These are phyloP conservation scores for Naganishia antarctica DNA, from an alignment of 768 basidiomycete genomes.

Conservation along the genomic window DNA sequence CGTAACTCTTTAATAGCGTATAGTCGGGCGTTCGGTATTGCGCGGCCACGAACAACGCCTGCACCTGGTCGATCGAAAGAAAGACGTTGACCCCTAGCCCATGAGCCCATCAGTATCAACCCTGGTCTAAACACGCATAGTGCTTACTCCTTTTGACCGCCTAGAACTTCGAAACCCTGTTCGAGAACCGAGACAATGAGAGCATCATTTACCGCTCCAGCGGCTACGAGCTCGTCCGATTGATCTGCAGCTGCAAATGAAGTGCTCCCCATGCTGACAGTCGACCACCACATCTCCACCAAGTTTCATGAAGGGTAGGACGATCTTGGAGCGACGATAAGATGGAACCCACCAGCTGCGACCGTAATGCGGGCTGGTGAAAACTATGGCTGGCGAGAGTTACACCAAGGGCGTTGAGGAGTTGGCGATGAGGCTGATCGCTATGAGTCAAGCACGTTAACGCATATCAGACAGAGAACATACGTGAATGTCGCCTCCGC, in stretches of 20 bases:
- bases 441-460: slow-evolving; percentile 45
- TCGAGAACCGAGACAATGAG: slow-evolving; percentile 59
- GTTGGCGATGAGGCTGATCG: slow-evolving; percentile 63
- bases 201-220: slow-evolving; percentile 58
- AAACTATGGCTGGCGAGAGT: slow-evolving; percentile 72
- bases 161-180: slow-evolving; percentile 60
- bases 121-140: no score
- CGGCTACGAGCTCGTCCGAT: slow-evolving; percentile 58
- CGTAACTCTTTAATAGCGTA: slow-evolving; percentile 63
- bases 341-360: slow-evolving; percentile 62
- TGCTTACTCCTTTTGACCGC: slow-evolving; percentile 61
- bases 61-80: slow-evolving; percentile 81
- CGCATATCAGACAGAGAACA: slow-evolving; percentile 1
- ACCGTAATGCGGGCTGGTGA: slow-evolving; percentile 63
- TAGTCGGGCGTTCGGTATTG: slow-evolving; percentile 71
- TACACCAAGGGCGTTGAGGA: slow-evolving; percentile 69
- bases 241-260: slow-evolving; percentile 23
- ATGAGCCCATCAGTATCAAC: background rate
- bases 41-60: slow-evolving; percentile 65
- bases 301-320: slow-evolving; percentile 45
- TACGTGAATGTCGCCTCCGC: no score
- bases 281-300: slow-evolving; percentile 17
- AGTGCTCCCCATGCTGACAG: background rate
- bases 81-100: slow-evolving; percentile 76
- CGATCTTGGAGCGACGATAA: slow-evolving; percentile 57